These are phyloP conservation scores for Saccharomycopsis amapae DNA, from an alignment of 805 yeast genomes.

Conservation along the genomic window DNA sequence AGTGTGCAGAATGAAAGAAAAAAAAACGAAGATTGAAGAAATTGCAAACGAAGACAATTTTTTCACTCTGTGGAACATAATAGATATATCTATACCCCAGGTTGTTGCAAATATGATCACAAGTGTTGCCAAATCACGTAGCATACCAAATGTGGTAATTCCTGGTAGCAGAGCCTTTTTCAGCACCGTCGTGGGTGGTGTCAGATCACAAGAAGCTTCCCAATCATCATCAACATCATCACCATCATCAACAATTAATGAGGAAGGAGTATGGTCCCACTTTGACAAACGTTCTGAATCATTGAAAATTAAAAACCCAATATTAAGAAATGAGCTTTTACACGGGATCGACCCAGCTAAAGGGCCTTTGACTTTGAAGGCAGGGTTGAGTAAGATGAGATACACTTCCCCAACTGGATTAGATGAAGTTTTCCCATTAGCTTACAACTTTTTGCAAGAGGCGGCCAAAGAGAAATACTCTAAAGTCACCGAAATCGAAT, in stretches of 20 bases:
- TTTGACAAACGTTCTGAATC: slow-evolving; percentile 10
- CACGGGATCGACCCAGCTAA: slow-evolving; percentile 28
- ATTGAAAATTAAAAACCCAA: slow-evolving; percentile 26
- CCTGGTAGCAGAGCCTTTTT: no score
- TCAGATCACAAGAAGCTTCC: background rate
- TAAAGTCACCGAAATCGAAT: slow-evolving; percentile 32
- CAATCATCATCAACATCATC: background rate
- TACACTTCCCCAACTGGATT: slow-evolving; percentile 66
- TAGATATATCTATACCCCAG: no score
- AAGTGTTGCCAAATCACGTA: no score
- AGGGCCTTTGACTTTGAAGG: slow-evolving; percentile 50
- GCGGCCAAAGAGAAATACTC: slow-evolving; percentile 40
- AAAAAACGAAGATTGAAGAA: no score
- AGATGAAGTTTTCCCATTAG: slow-evolving; percentile 63
- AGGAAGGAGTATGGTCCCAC: slow-evolving; percentile 15
- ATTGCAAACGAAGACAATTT: no score
- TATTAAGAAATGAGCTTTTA: slow-evolving; percentile 28
- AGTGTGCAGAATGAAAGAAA: no score
- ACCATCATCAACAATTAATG: background rate
- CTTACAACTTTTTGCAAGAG: slow-evolving; percentile 51
- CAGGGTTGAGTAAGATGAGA: slow-evolving; percentile 36
- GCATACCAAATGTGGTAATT: no score
- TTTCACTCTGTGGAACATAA: no score
- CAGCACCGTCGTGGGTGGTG: no score
- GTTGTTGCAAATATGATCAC: no score